Percentiles rank a stretch among this genome's conserved stretches.
Evolutionary conservation across 2,329 filamentous ascomycete genomes (phyloP).

Genomic region (Diaporthe sp.): DNA sequence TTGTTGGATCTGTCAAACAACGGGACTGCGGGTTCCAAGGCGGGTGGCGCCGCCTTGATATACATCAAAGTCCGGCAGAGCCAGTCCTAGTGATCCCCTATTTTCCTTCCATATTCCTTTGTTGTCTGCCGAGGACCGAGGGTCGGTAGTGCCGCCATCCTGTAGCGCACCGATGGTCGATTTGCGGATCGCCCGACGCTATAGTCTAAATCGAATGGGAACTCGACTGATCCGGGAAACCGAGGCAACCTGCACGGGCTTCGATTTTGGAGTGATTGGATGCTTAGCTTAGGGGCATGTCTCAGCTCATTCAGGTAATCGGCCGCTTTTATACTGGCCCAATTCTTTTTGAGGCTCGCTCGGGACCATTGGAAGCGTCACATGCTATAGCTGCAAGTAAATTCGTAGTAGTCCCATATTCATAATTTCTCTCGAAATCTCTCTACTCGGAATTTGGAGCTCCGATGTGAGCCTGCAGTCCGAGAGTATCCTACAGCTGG

Average conservation of each 20-base stretch:
- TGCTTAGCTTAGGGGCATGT: neutral
- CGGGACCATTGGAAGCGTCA: neutral
- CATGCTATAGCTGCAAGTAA: neutral
- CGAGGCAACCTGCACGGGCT: conserved; percentile 4
- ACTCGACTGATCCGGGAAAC: neutral
- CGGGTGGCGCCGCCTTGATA: conserved; percentile 26
- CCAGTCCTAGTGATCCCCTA: neutral
- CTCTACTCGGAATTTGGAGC: too few relatives aligned
- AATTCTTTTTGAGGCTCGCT: conserved; percentile 12
- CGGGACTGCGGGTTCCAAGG: neutral
- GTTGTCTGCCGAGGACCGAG: conserved; percentile 17
- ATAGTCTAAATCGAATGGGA: conserved; percentile 3
- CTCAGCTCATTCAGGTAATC: neutral
- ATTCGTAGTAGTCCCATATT: too few relatives aligned
- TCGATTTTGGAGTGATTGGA: neutral
- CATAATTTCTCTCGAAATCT: neutral
- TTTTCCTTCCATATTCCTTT: neutral
- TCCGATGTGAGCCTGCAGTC: neutral
- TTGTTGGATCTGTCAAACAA: neutral
- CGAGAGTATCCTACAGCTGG: neutral
- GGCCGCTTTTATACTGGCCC: conserved; percentile 8
- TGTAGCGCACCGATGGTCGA: neutral
- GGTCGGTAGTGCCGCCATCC: neutral
- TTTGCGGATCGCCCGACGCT: conserved; percentile 19
- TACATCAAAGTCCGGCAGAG: neutral